Percentiles rank a stretch among this genome's conserved stretches.
Conservation (phyloP, 2,329 filamentous ascomycete species). For the Metarhizium sp. region DNA sequence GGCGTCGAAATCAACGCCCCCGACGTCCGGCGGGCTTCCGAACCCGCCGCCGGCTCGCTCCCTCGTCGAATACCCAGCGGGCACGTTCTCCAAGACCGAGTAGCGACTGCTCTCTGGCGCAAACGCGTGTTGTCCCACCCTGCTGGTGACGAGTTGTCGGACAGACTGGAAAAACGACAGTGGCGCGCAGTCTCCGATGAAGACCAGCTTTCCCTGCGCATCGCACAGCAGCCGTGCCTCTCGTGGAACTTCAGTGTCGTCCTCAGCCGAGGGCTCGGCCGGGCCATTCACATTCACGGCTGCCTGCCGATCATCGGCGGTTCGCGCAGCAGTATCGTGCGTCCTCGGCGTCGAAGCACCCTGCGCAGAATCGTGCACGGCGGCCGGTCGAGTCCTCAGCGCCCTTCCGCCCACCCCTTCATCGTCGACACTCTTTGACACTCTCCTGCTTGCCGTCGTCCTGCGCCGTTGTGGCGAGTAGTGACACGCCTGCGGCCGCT, state of each 20-base stretch:
- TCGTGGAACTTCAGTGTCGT: slow-evolving; percentile 44
- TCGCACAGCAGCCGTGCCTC: slow-evolving; percentile 43
- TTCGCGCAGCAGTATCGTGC: background rate
- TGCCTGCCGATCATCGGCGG: background rate
- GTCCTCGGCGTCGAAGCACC: background rate
- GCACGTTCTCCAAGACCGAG: slow-evolving; percentile 38
- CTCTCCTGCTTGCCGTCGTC: slow-evolving; percentile 13
- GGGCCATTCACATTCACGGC: slow-evolving; percentile 5
- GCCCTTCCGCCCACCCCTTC: slow-evolving; percentile 5
- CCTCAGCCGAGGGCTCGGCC: slow-evolving; percentile 23
- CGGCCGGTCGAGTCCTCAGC: background rate
- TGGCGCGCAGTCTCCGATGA: slow-evolving; percentile 47
- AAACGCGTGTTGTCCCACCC: slow-evolving; percentile 40
- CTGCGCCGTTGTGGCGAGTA: slow-evolving; percentile 37
- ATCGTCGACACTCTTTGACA: slow-evolving; percentile 8
- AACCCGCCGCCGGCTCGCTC: background rate
- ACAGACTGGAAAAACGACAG: slow-evolving; percentile 47
- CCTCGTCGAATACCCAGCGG: slow-evolving; percentile 10
- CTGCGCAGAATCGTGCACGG: background rate
- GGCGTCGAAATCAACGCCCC: slow-evolving; percentile 14
- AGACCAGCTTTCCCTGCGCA: slow-evolving; percentile 43
- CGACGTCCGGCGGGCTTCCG: slow-evolving; percentile 17
- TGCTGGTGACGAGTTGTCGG: slow-evolving; percentile 38
- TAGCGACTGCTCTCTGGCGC: slow-evolving; percentile 40
- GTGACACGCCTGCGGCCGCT: slow-evolving; percentile 32